Base-by-base conservation (phyloP, 176 grass and related monocot species). In the Avena atlantica region DNA sequence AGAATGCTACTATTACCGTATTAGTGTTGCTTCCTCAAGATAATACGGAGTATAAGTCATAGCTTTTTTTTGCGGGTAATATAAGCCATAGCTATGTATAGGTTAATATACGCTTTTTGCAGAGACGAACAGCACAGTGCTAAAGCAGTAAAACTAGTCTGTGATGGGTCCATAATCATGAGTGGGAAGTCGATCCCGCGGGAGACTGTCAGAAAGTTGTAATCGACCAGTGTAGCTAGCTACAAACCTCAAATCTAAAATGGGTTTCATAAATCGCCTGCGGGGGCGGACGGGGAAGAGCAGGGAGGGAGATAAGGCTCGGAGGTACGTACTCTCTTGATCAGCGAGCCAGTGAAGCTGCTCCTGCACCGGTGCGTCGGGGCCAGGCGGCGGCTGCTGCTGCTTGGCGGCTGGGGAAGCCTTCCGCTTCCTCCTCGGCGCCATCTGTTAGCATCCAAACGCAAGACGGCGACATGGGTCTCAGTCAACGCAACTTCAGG, bases 301-400 rank as follows among this genome's bases (percentile, higher is more conserved):
- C 24, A 27, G 12, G 55, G 2, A 5, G n/a, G 9, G 12, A 2
- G 1, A 1, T 21, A 57, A 57, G 65, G 78, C 24, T 71, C 1
- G 7, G 56, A 47, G 53, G 80, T 36, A 6, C 70, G 27, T 87
- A 90, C 91, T 6, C 81, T 93, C 91, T 27, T 83, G 88, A 6
- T 72, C 62, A 61, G 56, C 85, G 79, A 83, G 29, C 64, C 69
- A 78, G 3, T 4, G 49, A 51, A 82, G 57, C 64, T 44, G 66
- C 64, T 93, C 86, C 20, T 36, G 62, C 63, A 80, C 48, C 52
- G 72, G 59, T 51, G 79, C 78, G 56, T 89, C 87, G 4, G 47
- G 63, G 17, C 48, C 47, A 6, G 74, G 56, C n/a, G 83, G 83
- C 73, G 27, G 56, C 47, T 80, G 19, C 37, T 1, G 67, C 48